phyloP scores from a whole-genome alignment of 1,284 basidiomycete species.

The Malassezia brasiliensis region DNA sequence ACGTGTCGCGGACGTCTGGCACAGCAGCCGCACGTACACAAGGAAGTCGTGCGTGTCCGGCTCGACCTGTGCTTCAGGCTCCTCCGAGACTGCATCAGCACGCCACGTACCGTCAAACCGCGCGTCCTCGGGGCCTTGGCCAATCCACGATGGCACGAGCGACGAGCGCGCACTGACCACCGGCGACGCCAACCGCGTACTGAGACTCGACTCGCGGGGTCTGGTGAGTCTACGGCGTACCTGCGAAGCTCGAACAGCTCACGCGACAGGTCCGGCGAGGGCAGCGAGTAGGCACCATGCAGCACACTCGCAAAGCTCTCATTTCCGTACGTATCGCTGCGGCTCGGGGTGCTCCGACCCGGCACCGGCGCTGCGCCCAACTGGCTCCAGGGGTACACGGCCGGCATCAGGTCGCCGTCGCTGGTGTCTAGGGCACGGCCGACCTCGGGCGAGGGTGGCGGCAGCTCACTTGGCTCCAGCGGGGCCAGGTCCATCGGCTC shows the following conservation, averaged over 20 bases:
- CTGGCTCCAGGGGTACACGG: conserved; percentile 7
- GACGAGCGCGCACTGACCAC: not conserved
- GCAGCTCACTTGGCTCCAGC: not conserved
- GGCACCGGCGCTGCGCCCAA: not conserved
- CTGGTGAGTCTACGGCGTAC: not conserved
- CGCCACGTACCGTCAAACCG: not conserved
- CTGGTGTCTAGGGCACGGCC: conserved; percentile 1
- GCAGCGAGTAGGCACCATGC: not conserved
- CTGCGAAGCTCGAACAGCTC: not conserved
- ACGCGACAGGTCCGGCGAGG: not conserved
- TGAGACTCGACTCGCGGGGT: not conserved
- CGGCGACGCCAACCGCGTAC: too few relatives aligned
- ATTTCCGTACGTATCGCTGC: not conserved
- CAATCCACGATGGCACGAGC: not conserved
- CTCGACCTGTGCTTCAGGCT: not conserved
- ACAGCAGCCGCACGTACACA: conserved; percentile 10
- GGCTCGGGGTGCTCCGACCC: not conserved
- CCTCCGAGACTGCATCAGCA: not conserved
- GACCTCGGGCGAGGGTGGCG: not conserved
- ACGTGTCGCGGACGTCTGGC: not conserved
- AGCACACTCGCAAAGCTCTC: conserved; percentile 13
- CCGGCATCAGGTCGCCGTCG: not conserved
- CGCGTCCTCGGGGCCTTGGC: not conserved
- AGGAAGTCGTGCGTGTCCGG: conserved; percentile 13
- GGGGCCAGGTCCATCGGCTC: not conserved